Base-by-base conservation (phyloP, 225 moss, liverwort and hornwort genomes). In the Bryoerythrophyllum caledonicum region DNA sequence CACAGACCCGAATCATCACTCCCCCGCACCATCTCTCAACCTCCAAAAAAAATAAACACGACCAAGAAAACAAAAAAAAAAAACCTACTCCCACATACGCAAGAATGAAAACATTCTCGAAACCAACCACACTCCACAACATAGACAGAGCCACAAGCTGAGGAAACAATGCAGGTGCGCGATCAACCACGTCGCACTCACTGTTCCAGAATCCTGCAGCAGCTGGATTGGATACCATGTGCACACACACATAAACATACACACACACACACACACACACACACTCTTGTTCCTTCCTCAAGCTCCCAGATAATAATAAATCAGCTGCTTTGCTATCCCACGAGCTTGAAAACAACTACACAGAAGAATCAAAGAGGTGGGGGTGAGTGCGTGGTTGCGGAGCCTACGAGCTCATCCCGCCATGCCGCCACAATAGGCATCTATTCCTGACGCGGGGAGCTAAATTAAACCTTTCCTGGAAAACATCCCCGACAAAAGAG, bases 31-130 rank as follows among this genome's bases (percentile, higher is more conserved):
- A 23, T 35, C 16, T 7, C 4, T 37, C 8, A 23, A 53, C 34
- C 68, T n/a, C 53, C 11, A 51, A 7, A 34, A 34, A 17, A 15
- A 48, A 6, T 14, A 44, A 44, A 44, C 44, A 44, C 13, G 44
- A 1, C 48, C 48, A 49, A 49, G 37, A 35, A 35, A 48, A 5
- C 15, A 27, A 30, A n/a, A n/a, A 34, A 74, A 65, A 78, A 82
- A 70, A 11, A 57, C 66, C 30, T 20, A n/a, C 49, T 32, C 20
- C n/a, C 51, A n/a, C 28, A 58, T 12, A 49, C 19, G 67, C 28
- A 3, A 27, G 20, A 24, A 23, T 12, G 10, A 12, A 52, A 58
- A 25, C 13, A 26, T 15, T 27, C 48, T 13, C 44, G 15, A 44
- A 15, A 44, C 44, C 44, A 44, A 44, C 44, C 15, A 58, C 41